phyloP scores from a whole-genome alignment of 106 monocot species.

The Dioscorea dumetorum region DNA sequence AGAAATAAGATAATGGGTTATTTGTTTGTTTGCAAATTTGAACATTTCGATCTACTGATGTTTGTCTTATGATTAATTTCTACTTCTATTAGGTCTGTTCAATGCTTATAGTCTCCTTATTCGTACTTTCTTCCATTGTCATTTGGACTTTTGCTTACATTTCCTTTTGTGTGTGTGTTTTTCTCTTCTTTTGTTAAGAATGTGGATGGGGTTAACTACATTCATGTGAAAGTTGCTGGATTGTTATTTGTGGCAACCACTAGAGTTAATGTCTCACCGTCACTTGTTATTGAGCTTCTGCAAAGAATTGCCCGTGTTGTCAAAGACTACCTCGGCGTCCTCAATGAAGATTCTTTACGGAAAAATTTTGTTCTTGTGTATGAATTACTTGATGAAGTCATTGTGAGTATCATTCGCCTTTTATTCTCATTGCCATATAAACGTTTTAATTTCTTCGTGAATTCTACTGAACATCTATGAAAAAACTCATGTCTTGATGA shows the following conservation, averaged over 20 bases:
- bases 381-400: constrained; percentile 98
- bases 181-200: constrained; percentile 37
- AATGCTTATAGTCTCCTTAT: too few species aligned
- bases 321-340: constrained; percentile 97
- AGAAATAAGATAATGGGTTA: too few species aligned
- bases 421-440: neutral
- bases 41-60: too few species aligned
- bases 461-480: too few species aligned
- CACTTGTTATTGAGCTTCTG: constrained; percentile 88
- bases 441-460: too few species aligned
- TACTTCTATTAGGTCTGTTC: too few species aligned
- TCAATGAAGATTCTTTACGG: constrained; percentile 95
- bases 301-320: constrained; percentile 94
- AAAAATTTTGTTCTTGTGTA: constrained; percentile 98
- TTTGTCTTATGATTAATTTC: too few species aligned
- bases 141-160: neutral
- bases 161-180: constrained; percentile 9
- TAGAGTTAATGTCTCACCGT: constrained; percentile 85
- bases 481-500: too few species aligned
- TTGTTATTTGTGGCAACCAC: constrained; percentile 93
- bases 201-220: constrained; percentile 95
- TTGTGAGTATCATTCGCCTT: constrained; percentile 50
- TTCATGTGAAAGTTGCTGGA: constrained; percentile 97
- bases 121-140: neutral
- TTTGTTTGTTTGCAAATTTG: too few species aligned